Evolutionary conservation across 2,329 filamentous ascomycete genomes (phyloP).

Genomic region (Ophidiomyces ophidiicola): DNA sequence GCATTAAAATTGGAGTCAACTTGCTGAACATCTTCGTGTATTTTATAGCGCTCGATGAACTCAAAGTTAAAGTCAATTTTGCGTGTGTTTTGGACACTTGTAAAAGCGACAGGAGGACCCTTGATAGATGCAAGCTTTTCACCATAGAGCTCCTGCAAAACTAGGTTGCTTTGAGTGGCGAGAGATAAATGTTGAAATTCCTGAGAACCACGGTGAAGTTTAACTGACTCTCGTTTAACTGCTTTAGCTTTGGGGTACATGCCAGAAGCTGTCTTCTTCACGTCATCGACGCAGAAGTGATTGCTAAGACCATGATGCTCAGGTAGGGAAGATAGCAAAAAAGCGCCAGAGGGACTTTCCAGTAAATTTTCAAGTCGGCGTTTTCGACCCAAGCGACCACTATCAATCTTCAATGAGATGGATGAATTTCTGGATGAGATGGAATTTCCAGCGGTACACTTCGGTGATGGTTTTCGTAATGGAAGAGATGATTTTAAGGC

Average conservation of each 20-base stretch:
- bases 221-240: neutral
- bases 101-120: constrained; percentile 23
- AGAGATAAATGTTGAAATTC: neutral
- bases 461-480: neutral
- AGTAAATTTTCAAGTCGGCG: neutral
- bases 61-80: constrained; percentile 27
- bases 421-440: too few relatives aligned
- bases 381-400: neutral
- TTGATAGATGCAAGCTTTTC: constrained; percentile 20
- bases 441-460: neutral
- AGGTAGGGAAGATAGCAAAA: neutral
- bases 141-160: constrained; percentile 13
- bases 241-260: neutral
- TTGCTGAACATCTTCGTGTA: constrained; percentile 23
- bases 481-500: neutral
- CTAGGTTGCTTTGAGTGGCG: neutral
- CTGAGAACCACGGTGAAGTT: neutral
- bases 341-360: too few relatives aligned
- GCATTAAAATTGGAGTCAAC: constrained; percentile 23
- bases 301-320: neutral
- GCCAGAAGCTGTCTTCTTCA: neutral
- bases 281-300: neutral
- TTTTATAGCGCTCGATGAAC: constrained; percentile 29
- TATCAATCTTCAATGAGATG: neutral
- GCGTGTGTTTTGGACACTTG: constrained; percentile 11